These are phyloP conservation scores for Stenocarpella maydis DNA, from an alignment of 2,329 filamentous ascomycete species.

Conservation along the genomic window DNA sequence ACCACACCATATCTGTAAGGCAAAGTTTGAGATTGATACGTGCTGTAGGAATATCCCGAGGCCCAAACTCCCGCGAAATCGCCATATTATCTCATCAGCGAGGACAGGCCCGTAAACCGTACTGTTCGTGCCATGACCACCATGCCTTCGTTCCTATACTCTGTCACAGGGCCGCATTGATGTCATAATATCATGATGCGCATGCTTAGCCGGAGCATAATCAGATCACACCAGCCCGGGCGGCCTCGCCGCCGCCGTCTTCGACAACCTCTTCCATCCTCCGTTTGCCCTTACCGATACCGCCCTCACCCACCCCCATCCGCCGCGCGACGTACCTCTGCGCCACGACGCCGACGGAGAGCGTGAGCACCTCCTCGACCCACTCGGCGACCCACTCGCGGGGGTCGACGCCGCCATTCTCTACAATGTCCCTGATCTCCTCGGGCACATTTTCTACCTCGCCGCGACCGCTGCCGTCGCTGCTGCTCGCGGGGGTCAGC, in stretches of 20 bases:
- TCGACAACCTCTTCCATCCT: slow-evolving; percentile 63
- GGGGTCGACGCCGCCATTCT: slow-evolving; percentile 80
- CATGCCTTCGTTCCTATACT: background rate
- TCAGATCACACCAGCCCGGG: slow-evolving; percentile 64
- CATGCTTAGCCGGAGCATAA: background rate
- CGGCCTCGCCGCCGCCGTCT: slow-evolving; percentile 66
- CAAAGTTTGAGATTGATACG: background rate
- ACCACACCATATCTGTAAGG: background rate
- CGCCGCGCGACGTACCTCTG: slow-evolving; percentile 93
- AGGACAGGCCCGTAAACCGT: background rate
- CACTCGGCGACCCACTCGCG: slow-evolving; percentile 98
- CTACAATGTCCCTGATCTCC: slow-evolving; percentile 87
- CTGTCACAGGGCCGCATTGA: background rate
- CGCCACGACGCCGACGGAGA: slow-evolving; percentile 85
- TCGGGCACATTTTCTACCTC: slow-evolving; percentile 67
- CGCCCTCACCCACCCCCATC: slow-evolving; percentile 93
- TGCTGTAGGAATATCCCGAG: background rate
- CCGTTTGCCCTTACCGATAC: slow-evolving; percentile 68
- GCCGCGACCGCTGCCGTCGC: slow-evolving; percentile 50
- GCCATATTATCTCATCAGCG: background rate
- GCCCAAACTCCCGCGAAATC: background rate
- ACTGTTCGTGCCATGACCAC: background rate
- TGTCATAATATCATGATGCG: too few species aligned
- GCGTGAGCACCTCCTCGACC: slow-evolving; percentile 85
- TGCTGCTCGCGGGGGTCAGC: slow-evolving; percentile 61